phyloP scores from a whole-genome alignment of 2,329 filamentous ascomycete species.

The Exophiala viscosa region DNA sequence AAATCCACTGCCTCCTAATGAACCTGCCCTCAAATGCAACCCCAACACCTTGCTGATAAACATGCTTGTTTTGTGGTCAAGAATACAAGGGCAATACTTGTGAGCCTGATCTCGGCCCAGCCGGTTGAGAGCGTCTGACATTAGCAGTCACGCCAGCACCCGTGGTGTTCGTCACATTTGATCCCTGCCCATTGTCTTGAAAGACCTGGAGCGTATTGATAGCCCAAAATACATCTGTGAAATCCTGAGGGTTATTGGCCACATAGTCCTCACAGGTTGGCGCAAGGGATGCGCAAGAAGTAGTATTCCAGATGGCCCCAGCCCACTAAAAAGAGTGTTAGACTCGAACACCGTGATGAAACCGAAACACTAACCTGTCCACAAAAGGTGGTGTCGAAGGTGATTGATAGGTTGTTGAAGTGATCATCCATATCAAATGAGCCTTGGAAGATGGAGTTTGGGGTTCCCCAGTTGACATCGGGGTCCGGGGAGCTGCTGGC shows the following conservation, averaged over 20 bases:
- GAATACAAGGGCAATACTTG: not conserved
- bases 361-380: slow-evolving; percentile 40
- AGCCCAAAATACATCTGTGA: slow-evolving; percentile 69
- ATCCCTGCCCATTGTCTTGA: slow-evolving; percentile 31
- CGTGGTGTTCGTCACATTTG: not conserved
- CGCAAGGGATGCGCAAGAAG: slow-evolving; percentile 55
- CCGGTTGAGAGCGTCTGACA: not conserved
- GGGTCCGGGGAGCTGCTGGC: slow-evolving; percentile 43
- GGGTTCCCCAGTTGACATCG: slow-evolving; percentile 41
- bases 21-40: not conserved
- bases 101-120: not conserved
- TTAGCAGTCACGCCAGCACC: not conserved
- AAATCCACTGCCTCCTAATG: no score
- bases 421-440: slow-evolving; percentile 41
- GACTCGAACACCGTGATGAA: not conserved
- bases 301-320: slow-evolving; percentile 20
- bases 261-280: slow-evolving; percentile 69
- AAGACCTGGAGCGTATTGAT: slow-evolving; percentile 69
- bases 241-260: slow-evolving; percentile 61
- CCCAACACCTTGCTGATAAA: not conserved
- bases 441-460: slow-evolving; percentile 42
- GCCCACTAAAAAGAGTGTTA: slow-evolving; percentile 19
- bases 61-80: not conserved
- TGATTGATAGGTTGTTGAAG: slow-evolving; percentile 43
- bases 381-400: slow-evolving; percentile 56